Evolutionary conservation across 805 yeast species (phyloP), one percentile per base, ranked within the genome.

Genomic region (Starmerella geochares): DNA sequence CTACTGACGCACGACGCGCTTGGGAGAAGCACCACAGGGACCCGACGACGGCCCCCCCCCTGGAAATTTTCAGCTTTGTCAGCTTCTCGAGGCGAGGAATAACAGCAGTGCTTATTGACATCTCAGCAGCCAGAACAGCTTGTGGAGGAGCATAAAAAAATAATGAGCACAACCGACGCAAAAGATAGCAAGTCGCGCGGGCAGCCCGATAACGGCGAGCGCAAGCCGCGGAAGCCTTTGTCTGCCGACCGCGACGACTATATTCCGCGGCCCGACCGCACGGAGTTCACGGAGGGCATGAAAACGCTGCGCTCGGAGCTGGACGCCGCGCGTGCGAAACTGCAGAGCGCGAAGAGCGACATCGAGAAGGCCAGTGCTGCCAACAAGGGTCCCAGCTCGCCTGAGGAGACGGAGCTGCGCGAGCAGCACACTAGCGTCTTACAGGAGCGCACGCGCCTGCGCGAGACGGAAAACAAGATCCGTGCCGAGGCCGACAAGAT

Each of bases 401-500:
- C 60, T 58, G 67, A 70, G 48, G 71, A 81, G 62, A 76, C 79
- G 72, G 74, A 62, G 72, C 79, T 72, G 58, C 69, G 70, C 53
- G 72, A 68, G 43, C 70, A 74, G 63, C 68, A 76, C 51, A 69
- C 68, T 51, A 70, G 65, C 49, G 66, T 75, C 55, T 71, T 71
- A 62, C 68, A 67, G 57, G 67, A 68, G 55, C 66, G 73, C 57
- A 76, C 75, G 62, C 21, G 16, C 23, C 51, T 54, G 31, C 51
- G 52, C 33, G 59, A 62, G 40, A 67, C 71, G 54, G 71, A 77
- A 65, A 69, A 66, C 54, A 59, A 67, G 36, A 63, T 68, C 65
- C 55, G 71, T 59, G 85, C 81, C 53, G 85, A 82, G 68, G 77
- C 90, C 64, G 82, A 79, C 66, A 71, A 72, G 37, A 67, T 80